These are phyloP conservation scores for Colletotrichum costaricense DNA, from an alignment of 2,329 filamentous ascomycete species.

Conservation along the genomic window DNA sequence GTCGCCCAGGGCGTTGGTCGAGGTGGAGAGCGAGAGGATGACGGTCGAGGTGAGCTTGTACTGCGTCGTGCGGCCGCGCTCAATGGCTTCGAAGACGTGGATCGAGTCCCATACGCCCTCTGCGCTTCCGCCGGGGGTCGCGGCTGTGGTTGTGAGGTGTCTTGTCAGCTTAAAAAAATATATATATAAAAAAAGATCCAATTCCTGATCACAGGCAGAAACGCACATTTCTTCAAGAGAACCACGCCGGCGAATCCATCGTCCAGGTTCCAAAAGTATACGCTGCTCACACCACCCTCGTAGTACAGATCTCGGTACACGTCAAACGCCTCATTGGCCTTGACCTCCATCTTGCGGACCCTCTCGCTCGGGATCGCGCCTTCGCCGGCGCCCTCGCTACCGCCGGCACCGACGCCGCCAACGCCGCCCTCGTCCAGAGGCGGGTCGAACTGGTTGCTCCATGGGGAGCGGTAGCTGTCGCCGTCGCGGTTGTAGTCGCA, in stretches of 20 bases:
- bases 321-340: slow-evolving; percentile 96
- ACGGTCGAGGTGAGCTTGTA: slow-evolving; percentile 99
- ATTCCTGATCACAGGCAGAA: background rate
- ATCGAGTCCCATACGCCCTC: slow-evolving; percentile 97
- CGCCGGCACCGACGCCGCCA: slow-evolving; percentile 60
- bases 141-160: slow-evolving; percentile 60
- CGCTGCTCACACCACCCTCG: slow-evolving; percentile 93
- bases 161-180: background rate
- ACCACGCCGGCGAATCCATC: slow-evolving; percentile 98
- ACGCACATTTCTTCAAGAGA: slow-evolving; percentile 88
- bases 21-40: slow-evolving; percentile 85
- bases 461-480: slow-evolving; percentile 97
- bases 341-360: slow-evolving; percentile 92
- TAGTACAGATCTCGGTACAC: slow-evolving; percentile 97
- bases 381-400: slow-evolving; percentile 73
- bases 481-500: slow-evolving; percentile 99
- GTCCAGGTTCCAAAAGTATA: slow-evolving; percentile 98
- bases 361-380: slow-evolving; percentile 90
- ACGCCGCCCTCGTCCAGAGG: slow-evolving; percentile 76
- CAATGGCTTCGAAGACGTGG: slow-evolving; percentile 97
- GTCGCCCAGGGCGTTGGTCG: slow-evolving; percentile 72
- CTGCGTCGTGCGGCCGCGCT: slow-evolving; percentile 90
- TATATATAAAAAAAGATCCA: background rate
- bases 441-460: slow-evolving; percentile 98
- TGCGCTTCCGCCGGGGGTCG: slow-evolving; percentile 71